Percentiles rank a stretch among this genome's conserved stretches.
Conservation (phyloP, 805 yeast species). For the Suhomyces emberorum region DNA sequence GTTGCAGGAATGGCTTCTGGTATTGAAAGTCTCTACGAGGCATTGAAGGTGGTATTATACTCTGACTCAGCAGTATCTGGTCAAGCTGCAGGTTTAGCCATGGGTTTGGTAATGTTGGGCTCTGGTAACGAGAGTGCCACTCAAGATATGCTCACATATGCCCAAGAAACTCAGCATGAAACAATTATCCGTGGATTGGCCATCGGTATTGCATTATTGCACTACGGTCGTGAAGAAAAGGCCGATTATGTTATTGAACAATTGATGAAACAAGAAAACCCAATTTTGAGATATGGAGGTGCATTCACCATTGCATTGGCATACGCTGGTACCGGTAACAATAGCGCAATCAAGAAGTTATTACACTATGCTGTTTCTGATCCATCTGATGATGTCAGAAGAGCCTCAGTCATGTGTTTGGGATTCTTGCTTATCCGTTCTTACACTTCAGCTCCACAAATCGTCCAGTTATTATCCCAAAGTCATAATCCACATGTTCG, state of each 20-base stretch:
- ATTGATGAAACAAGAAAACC: slow-evolving; percentile 69
- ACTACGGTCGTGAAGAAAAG: slow-evolving; percentile 79
- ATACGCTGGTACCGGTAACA: slow-evolving; percentile 93
- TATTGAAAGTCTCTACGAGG: slow-evolving; percentile 70
- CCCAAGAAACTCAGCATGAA: slow-evolving; percentile 94
- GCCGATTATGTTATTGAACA: slow-evolving; percentile 68
- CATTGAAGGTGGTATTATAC: slow-evolving; percentile 76
- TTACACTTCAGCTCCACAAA: slow-evolving; percentile 89
- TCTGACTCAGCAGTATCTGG: slow-evolving; percentile 93
- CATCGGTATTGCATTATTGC: slow-evolving; percentile 80
- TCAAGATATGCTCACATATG: slow-evolving; percentile 83
- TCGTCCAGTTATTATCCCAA: slow-evolving; percentile 88
- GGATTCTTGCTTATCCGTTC: slow-evolving; percentile 91
- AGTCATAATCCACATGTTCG: slow-evolving; percentile 98
- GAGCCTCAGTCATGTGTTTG: slow-evolving; percentile 88
- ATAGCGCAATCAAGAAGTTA: slow-evolving; percentile 78
- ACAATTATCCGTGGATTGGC: slow-evolving; percentile 92
- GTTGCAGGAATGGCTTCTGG: slow-evolving; percentile 95
- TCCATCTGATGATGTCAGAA: slow-evolving; percentile 92
- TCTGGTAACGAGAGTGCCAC: slow-evolving; percentile 68
- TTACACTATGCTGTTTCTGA: slow-evolving; percentile 95
- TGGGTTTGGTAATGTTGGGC: slow-evolving; percentile 96
- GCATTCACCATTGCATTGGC: slow-evolving; percentile 93
- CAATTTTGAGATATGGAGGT: slow-evolving; percentile 92
- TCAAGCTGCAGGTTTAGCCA: slow-evolving; percentile 92